Percentiles rank a stretch among this genome's conserved stretches.
Evolutionary conservation across 2,329 filamentous ascomycete species (phyloP).

Genomic region (Hypoxylon sp.): DNA sequence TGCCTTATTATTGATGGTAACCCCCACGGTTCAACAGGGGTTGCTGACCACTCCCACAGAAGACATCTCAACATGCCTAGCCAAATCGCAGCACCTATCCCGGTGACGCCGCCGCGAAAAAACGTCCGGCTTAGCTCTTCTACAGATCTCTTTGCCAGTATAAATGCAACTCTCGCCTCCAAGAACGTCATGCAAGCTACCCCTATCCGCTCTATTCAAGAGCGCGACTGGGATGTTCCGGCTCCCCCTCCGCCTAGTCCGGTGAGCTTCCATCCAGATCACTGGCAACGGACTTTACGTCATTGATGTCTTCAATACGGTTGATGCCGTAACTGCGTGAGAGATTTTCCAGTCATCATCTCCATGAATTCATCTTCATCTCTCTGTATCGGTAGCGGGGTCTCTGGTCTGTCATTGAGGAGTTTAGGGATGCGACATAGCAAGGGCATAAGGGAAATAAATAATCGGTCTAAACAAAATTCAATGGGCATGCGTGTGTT

Average conservation of each 20-base stretch:
- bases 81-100: conserved; percentile 63
- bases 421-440: conserved; percentile 50
- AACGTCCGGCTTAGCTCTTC: conserved; percentile 62
- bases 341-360: conserved; percentile 17
- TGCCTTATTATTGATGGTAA: neutral
- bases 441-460: conserved; percentile 46
- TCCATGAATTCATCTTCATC: conserved; percentile 43
- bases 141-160: conserved; percentile 68
- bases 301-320: conserved; percentile 44
- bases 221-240: conserved; percentile 75
- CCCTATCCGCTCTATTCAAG: conserved; percentile 66
- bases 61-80: conserved; percentile 58
- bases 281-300: conserved; percentile 63
- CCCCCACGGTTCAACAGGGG: neutral
- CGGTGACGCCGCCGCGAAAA: conserved; percentile 64
- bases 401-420: conserved; percentile 44
- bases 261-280: conserved; percentile 71
- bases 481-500: conserved; percentile 41
- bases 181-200: conserved; percentile 60
- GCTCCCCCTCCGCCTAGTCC: conserved; percentile 75
- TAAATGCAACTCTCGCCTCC: conserved; percentile 66
- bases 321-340: conserved; percentile 13
- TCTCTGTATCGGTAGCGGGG: conserved; percentile 50
- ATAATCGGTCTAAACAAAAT: conserved; percentile 54
- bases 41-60: conserved; percentile 29